Evolutionary conservation across 305 asterid species (phyloP).

Genomic region (Fraxinus platypoda): DNA sequence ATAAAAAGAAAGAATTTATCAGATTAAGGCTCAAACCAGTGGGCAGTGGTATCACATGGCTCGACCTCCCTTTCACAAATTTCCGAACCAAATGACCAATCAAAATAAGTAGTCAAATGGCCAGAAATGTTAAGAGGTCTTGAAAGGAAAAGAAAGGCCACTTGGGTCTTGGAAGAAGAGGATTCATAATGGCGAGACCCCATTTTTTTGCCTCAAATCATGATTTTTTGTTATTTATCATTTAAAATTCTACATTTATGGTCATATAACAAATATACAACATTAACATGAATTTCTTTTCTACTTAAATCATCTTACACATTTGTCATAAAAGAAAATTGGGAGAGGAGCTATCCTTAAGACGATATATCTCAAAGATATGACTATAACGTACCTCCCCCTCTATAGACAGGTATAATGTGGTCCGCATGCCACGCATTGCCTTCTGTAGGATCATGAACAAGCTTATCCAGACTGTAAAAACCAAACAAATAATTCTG

Average conservation of each 20-base stretch:
- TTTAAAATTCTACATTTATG: background rate
- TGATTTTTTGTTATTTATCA: background rate
- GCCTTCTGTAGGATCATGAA: conserved; percentile 74
- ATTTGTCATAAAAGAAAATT: background rate
- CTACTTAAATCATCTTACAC: background rate
- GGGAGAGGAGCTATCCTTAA: background rate
- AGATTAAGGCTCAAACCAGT: background rate
- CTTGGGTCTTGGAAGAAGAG: background rate
- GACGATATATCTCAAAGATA: conserved; percentile 9
- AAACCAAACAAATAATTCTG: conserved; percentile 24
- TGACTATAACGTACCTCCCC: conserved; percentile 65
- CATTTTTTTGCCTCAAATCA: background rate
- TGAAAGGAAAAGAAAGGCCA: background rate
- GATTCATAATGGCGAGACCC: background rate
- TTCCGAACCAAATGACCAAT: background rate
- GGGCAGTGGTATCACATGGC: background rate
- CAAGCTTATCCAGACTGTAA: conserved; percentile 72
- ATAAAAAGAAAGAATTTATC: conserved; percentile 13
- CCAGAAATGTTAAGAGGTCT: background rate
- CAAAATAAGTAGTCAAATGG: background rate
- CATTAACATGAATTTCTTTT: background rate
- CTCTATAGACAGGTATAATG: conserved; percentile 79
- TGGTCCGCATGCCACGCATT: conserved; percentile 99
- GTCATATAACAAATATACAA: background rate
- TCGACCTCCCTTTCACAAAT: background rate